Conservation (phyloP, 1,284 basidiomycete genomes). For the Marasmius oreades region DNA sequence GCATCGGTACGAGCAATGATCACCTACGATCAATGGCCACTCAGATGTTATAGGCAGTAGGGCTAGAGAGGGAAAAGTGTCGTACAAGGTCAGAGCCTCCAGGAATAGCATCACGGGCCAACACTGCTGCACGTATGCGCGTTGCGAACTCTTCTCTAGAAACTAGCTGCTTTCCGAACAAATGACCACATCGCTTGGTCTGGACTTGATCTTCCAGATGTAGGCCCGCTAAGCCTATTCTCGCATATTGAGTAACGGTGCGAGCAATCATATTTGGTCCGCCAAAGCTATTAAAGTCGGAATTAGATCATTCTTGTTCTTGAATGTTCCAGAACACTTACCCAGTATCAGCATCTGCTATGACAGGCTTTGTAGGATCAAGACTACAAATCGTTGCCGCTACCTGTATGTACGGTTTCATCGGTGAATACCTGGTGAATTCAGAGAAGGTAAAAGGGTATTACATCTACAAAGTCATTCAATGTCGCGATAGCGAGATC, state of each 20-base stretch:
- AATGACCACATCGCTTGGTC: constrained; percentile 47
- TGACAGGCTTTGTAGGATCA: constrained; percentile 32
- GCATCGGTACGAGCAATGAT: constrained; percentile 50
- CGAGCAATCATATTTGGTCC: constrained; percentile 45
- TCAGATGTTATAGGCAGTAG: neutral
- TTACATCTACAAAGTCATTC: constrained; percentile 42
- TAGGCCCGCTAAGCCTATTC: constrained; percentile 44
- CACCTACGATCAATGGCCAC: constrained; percentile 13
- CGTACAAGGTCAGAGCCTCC: constrained; percentile 34
- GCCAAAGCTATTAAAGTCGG: constrained; percentile 31
- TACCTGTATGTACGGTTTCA: constrained; percentile 19
- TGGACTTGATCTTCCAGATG: constrained; percentile 52
- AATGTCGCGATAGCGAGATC: constrained; percentile 55
- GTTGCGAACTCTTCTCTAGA: constrained; percentile 37
- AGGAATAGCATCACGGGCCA: constrained; percentile 33
- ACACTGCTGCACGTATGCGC: constrained; percentile 44
- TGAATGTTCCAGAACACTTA: constrained; percentile 10
- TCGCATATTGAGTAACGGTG: constrained; percentile 41
- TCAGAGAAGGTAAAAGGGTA: constrained; percentile 18
- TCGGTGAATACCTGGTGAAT: neutral
- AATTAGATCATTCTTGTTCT: neutral
- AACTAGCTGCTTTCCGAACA: constrained; percentile 45
- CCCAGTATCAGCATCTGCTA: constrained; percentile 49
- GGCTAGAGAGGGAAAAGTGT: neutral
- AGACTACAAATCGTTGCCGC: constrained; percentile 38